Evolutionary conservation across 129 eudicot species (phyloP).

Genomic region (Artemisia tridentata): DNA sequence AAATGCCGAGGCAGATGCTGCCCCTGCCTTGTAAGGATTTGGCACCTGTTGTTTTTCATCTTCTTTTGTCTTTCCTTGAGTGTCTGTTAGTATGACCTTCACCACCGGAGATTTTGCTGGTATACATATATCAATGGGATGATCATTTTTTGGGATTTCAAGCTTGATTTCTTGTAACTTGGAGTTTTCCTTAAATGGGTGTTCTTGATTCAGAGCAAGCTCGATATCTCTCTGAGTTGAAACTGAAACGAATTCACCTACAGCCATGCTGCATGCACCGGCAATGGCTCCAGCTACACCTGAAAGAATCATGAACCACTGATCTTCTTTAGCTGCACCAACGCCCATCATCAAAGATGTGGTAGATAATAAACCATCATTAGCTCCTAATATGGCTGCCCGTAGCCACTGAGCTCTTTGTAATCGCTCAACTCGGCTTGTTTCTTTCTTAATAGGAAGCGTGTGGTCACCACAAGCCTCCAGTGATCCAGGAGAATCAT

Average conservation of each 20-base stretch:
- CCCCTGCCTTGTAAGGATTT: slow-evolving; percentile 62
- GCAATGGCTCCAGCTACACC: slow-evolving; percentile 69
- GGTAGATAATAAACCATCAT: slow-evolving; percentile 61
- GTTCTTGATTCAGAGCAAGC: slow-evolving; percentile 18
- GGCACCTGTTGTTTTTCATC: slow-evolving; percentile 33
- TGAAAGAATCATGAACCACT: slow-evolving; percentile 55
- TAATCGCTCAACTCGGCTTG: slow-evolving; percentile 24
- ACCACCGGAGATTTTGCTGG: slow-evolving; percentile 32
- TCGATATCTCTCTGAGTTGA: slow-evolving; percentile 65
- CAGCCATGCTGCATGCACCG: slow-evolving; percentile 69
- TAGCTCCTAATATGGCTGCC: slow-evolving; percentile 60
- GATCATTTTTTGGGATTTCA: slow-evolving; percentile 22
- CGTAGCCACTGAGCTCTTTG: slow-evolving; percentile 62
- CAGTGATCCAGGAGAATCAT: slow-evolving; percentile 32
- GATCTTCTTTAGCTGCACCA: slow-evolving; percentile 61
- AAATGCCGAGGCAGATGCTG: slow-evolving; percentile 58
- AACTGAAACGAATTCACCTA: slow-evolving; percentile 66
- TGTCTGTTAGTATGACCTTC: slow-evolving; percentile 30
- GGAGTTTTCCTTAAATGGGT: slow-evolving; percentile 8
- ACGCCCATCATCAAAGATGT: slow-evolving; percentile 64
- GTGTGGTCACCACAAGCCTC: slow-evolving; percentile 47
- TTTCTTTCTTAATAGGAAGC: slow-evolving; percentile 23
- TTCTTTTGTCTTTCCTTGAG: slow-evolving; percentile 11
- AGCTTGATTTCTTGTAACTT: slow-evolving; percentile 32
- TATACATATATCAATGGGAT: background rate